Base-by-base conservation (phyloP, 2,329 filamentous ascomycete genomes). In the Neodidymelliopsis sp. region DNA sequence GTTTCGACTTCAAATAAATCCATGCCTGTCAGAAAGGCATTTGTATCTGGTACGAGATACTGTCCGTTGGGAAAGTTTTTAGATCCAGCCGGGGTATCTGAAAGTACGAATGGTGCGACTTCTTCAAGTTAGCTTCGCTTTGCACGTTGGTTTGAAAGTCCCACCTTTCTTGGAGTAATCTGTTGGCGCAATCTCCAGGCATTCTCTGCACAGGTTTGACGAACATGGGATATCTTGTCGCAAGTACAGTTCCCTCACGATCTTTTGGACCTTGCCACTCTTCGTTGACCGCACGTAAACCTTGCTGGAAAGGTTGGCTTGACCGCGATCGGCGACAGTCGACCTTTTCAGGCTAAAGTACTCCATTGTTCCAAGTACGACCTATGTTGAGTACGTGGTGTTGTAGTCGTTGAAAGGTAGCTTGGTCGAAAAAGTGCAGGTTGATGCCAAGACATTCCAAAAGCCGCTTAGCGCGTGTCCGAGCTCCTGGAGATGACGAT, bases 191-290 rank as follows among this genome's bases (percentile, higher is more conserved):
- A 79, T 83, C 35, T 85, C 80, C 33, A 89, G 80, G 73, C 94
- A 99, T 66, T 75, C 76, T 54, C 82, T 82, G 78, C 94, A 99
- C 33, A 99, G 79, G 73, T 87, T 89, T 19, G 93, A 97, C 24
- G 93, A 97, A 78, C 94, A 99, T 38, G 94, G 93, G 67, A 99
- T 97, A 73, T 99, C 94, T 76, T 93, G 90, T 73, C 94, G 86
- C 54, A 99, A 81, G 75, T 99, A 99, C 56, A 97, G 83, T 79
- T 99, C 94, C 66, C 92, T 86, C 60, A 99, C 94, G 68, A 99
- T 95, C 81, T 99, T 99, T 75, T 97, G 94, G 52, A 97, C 93
- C 78, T 97, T 97, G 74, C 94, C 94, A 74, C 86, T 94, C 75
- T 90, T 92, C 36, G 93, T 96, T 19, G 94, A 97, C 53, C 94